A percentile compares a stretch with the other conserved stretches of the same genome.
These are phyloP conservation scores for Kwoniella sp. DNA, from an alignment of 768 basidiomycete genomes.

Conservation along the genomic window DNA sequence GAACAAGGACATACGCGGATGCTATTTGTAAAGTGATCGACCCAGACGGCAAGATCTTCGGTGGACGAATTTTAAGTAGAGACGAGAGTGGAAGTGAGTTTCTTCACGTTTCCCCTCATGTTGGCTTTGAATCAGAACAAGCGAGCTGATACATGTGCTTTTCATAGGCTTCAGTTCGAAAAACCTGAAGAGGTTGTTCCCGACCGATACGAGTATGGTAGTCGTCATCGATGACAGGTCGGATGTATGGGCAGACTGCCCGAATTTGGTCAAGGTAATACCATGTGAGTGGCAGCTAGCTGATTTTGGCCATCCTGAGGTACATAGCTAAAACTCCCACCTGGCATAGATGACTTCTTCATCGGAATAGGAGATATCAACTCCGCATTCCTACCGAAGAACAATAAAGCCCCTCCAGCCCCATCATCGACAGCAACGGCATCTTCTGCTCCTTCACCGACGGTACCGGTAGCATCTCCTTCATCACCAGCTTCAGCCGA, in stretches of 20 bases:
- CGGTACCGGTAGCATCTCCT: slow-evolving; percentile 11
- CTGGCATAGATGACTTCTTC: slow-evolving; percentile 83
- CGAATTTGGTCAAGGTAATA: slow-evolving; percentile 93
- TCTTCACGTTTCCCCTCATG: no score
- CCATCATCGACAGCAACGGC: slow-evolving; percentile 25
- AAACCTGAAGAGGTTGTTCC: slow-evolving; percentile 86
- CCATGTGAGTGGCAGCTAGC: slow-evolving; percentile 66
- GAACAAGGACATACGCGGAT: slow-evolving; percentile 93
- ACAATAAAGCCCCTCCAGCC: slow-evolving; percentile 19
- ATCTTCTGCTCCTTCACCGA: slow-evolving; percentile 10
- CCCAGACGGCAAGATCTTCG: slow-evolving; percentile 80
- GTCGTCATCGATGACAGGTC: slow-evolving; percentile 98
- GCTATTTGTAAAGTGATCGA: slow-evolving; percentile 93
- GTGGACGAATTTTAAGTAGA: slow-evolving; percentile 81
- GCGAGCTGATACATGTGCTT: slow-evolving; percentile 1
- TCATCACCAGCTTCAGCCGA: slow-evolving; percentile 51
- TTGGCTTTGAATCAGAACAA: neutral
- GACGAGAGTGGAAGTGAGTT: slow-evolving; percentile 96
- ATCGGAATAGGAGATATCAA: slow-evolving; percentile 98
- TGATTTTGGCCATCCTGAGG: neutral
- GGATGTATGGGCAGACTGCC: slow-evolving; percentile 98
- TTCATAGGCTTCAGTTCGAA: slow-evolving; percentile 79
- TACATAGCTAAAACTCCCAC: neutral
- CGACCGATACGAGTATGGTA: slow-evolving; percentile 97
- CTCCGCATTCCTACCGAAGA: slow-evolving; percentile 71